These are phyloP conservation scores for Pichiaceae sp. DNA, from an alignment of 1,139 yeast genomes.

Conservation along the genomic window DNA sequence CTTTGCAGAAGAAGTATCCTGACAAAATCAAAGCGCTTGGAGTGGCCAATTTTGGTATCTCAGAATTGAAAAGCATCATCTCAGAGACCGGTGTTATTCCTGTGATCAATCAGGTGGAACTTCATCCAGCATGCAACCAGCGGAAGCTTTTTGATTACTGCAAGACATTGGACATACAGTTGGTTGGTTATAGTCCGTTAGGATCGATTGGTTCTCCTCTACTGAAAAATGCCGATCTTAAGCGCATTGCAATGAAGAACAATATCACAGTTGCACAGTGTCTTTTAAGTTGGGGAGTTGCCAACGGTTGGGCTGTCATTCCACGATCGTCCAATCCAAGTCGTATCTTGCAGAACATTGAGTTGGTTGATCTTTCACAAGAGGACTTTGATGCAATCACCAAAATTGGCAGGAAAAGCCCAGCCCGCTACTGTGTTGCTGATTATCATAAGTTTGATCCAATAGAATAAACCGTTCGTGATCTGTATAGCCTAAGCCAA, in stretches of 20 bases:
- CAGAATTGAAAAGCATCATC: conserved; percentile 44
- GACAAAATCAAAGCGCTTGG: conserved; percentile 54
- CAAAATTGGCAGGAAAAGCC: conserved; percentile 18
- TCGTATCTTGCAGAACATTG: conserved; percentile 53
- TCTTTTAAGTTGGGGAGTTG: conserved; percentile 63
- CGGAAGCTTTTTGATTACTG: conserved; percentile 49
- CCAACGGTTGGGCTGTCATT: conserved; percentile 63
- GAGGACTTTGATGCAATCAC: conserved; percentile 37
- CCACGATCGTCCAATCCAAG: conserved; percentile 62
- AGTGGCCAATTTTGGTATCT: conserved; percentile 64
- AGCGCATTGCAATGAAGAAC: conserved; percentile 47
- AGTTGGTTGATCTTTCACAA: conserved; percentile 39
- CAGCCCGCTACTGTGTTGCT: conserved; percentile 3
- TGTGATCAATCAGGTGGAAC: conserved; percentile 65
- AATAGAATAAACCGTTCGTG: conserved; percentile 2
- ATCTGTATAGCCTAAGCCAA: no score
- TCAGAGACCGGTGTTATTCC: conserved; percentile 48
- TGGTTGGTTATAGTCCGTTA: conserved; percentile 77
- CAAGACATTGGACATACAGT: conserved; percentile 43
- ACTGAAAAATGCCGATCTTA: conserved; percentile 40
- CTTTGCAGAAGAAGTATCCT: conserved; percentile 31
- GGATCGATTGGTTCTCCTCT: conserved; percentile 66
- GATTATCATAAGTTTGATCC: background rate
- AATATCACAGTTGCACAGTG: conserved; percentile 51
- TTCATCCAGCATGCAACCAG: conserved; percentile 72